Conservation (phyloP, 176 grass and related monocot genomes). For the Rhipidocladum racemiflorum region DNA sequence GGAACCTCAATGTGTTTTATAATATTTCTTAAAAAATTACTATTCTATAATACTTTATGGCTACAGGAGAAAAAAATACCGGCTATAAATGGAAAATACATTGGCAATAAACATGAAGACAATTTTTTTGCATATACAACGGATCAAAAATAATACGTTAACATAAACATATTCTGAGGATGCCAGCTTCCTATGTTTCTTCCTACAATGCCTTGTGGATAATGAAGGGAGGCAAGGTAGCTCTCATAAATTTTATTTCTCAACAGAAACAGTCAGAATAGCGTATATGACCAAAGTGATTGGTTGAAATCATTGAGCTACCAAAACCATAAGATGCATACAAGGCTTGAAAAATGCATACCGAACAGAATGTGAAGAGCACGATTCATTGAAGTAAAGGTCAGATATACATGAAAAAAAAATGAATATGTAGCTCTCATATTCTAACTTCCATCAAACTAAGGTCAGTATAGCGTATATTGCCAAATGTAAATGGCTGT, state of each 20-base stretch:
- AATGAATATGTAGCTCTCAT: constrained; percentile 36
- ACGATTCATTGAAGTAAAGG: background rate
- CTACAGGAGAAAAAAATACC: background rate
- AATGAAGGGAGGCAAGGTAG: background rate
- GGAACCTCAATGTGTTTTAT: background rate
- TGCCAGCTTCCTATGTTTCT: background rate
- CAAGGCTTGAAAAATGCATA: background rate
- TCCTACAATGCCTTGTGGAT: background rate
- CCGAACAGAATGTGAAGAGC: background rate
- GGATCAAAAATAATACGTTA: background rate
- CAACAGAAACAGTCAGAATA: constrained; percentile 44
- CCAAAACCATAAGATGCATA: background rate
- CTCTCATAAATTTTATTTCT: constrained; percentile 18
- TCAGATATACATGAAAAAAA: no score
- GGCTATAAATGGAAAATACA: background rate
- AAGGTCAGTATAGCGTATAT: constrained; percentile 45
- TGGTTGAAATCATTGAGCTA: constrained; percentile 33
- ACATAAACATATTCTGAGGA: background rate
- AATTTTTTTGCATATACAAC: background rate
- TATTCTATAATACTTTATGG: background rate
- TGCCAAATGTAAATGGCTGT: constrained; percentile 33
- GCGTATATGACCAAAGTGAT: constrained; percentile 47
- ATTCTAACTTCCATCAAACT: constrained; percentile 22
- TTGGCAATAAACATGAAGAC: background rate
- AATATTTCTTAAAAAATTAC: background rate